Conservation (phyloP, 495 filamentous ascomycete genomes). For the Lichina pygmaea region DNA sequence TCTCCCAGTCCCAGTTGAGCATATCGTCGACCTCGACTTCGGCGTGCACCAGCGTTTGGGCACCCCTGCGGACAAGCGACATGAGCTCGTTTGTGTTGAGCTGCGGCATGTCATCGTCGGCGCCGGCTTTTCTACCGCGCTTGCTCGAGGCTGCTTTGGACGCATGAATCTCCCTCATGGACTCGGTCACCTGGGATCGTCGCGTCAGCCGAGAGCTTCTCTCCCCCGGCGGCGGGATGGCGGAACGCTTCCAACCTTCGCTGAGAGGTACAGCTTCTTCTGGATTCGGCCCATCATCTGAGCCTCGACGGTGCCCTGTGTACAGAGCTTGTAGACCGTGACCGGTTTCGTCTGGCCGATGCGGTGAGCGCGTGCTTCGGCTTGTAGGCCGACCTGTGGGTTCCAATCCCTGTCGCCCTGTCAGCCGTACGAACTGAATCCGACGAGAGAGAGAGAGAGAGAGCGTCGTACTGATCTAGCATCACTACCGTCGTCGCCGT, state of each 20-base stretch:
- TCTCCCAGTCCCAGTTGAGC: conserved; percentile 28
- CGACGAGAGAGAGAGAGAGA: not conserved
- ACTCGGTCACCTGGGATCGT: conserved; percentile 19
- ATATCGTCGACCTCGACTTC: conserved; percentile 28
- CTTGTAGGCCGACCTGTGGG: conserved; percentile 32
- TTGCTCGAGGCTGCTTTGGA: not conserved
- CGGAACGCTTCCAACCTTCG: conserved; percentile 11
- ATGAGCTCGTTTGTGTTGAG: conserved; percentile 25
- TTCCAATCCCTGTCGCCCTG: conserved; percentile 24
- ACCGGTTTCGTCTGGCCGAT: conserved; percentile 32
- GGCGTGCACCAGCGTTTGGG: conserved; percentile 23
- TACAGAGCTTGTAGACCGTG: conserved; percentile 28
- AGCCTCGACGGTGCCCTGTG: conserved; percentile 32
- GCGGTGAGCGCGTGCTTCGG: conserved; percentile 30
- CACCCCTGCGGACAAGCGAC: conserved; percentile 26
- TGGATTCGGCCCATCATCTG: conserved; percentile 35
- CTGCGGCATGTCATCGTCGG: conserved; percentile 21
- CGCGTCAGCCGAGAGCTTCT: not conserved
- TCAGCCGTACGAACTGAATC: not conserved
- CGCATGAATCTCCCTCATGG: conserved; percentile 25
- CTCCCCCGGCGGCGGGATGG: not conserved
- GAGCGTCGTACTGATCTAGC: conserved; percentile 20
- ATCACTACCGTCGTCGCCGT: conserved; percentile 33
- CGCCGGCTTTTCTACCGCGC: conserved; percentile 2
- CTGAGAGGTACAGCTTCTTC: conserved; percentile 40